A percentile compares a stretch with the other conserved stretches of the same genome.
phyloP scores from a whole-genome alignment of 768 basidiomycete genomes.

The Boletus reticulatus region DNA sequence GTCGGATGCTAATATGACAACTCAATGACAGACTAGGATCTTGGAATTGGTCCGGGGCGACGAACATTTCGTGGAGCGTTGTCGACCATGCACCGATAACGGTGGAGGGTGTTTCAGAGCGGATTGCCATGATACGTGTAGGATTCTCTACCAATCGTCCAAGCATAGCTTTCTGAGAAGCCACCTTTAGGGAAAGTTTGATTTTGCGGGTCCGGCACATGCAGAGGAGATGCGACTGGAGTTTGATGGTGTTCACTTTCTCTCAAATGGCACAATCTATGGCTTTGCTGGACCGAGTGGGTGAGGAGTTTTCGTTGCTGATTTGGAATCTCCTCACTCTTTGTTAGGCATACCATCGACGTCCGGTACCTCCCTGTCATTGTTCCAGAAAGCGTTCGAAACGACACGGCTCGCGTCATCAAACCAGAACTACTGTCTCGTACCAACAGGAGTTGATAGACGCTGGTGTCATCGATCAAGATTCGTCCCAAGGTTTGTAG shows the following conservation, averaged over 20 bases:
- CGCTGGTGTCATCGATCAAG: slow-evolving; percentile 58
- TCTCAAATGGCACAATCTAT: slow-evolving; percentile 72
- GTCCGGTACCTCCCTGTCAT: slow-evolving; percentile 64
- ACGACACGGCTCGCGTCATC: slow-evolving; percentile 58
- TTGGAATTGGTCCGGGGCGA: slow-evolving; percentile 72
- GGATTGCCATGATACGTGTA: slow-evolving; percentile 65
- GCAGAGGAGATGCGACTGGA: slow-evolving; percentile 63
- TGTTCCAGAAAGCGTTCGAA: slow-evolving; percentile 53
- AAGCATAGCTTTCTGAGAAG: slow-evolving; percentile 1
- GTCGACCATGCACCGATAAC: slow-evolving; percentile 53
- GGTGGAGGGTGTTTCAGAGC: slow-evolving; percentile 38
- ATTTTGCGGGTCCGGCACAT: slow-evolving; percentile 53
- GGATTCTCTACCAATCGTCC: slow-evolving; percentile 25
- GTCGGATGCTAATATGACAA: slow-evolving; percentile 47
- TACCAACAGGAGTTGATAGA: slow-evolving; percentile 62
- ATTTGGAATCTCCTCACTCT: neutral
- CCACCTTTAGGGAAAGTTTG: slow-evolving; percentile 66
- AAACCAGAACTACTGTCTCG: slow-evolving; percentile 58
- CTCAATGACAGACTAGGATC: slow-evolving; percentile 45
- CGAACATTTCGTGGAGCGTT: slow-evolving; percentile 63
- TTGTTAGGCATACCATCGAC: slow-evolving; percentile 53
- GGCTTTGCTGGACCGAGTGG: slow-evolving; percentile 65
- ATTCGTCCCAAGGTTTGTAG: slow-evolving; percentile 36
- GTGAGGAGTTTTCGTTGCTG: slow-evolving; percentile 37
- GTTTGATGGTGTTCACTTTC: slow-evolving; percentile 75